Base-by-base conservation (phyloP, 805 yeast species). In the Candida stauntonica region DNA sequence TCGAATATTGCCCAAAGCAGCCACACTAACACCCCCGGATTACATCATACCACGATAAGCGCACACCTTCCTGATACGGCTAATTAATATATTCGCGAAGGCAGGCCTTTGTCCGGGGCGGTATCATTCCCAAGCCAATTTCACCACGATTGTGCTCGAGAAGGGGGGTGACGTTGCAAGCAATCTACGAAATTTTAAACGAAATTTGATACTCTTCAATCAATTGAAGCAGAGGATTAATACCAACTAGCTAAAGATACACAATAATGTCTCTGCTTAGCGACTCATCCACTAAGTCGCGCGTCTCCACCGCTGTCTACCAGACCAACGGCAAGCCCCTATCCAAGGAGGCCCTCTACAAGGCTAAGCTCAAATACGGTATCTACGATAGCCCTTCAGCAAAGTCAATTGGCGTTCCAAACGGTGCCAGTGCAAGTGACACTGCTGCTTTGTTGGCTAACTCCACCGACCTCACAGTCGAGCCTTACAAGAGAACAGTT, bases 391-490 rank as follows among this genome's bases (percentile, higher is more conserved):
- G 70, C 47, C 83, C 75, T 33, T 75, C 61, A 55, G 69, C 35
- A 45, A 44, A 47, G 4, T 62, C 70, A 9, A 62, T 78, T 5
- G 89, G 91, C n/a, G 83, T 81, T 21, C 70, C 75, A 44, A 70
- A 79, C 42, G 69, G 75, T 29, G 51, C 57, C 8, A 40, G 45
- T 17, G 86, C 88, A 20, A 73, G 86, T 13, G 87, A 80, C 55
- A 75, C 83, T 5, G 91, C 94, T 34, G 93, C 93, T 1, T 64
- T 81, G 38, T 66, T 82, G 45, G 94, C 93, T 2, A 75, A 85
- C 6, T 73, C 79, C 11, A 63, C 83, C 3, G 84, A 79, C 57
- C 67, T 79, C 31, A 70, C 78, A 3, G 75, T 81, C 27, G 74
- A 72, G 45, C 78, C 86, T 12, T 83, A 81, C 58, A 80, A 77